These are phyloP conservation scores for Cardiospermum halicacabum DNA, from an alignment of 345 rosid genomes.

Conservation along the genomic window DNA sequence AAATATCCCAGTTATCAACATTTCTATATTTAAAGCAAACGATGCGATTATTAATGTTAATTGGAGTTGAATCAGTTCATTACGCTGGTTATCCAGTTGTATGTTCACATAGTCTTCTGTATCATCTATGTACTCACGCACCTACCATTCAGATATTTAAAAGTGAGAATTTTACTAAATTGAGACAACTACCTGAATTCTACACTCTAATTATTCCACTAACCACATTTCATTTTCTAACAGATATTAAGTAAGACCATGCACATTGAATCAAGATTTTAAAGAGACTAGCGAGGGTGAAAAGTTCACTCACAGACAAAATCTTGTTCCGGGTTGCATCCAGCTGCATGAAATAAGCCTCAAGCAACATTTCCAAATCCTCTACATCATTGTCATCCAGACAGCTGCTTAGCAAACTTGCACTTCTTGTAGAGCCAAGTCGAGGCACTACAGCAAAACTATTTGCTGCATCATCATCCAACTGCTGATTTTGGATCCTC, in stretches of 20 bases:
- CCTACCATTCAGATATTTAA: slow-evolving; percentile 32
- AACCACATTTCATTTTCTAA: neutral
- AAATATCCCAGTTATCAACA: neutral
- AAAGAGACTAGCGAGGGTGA: neutral
- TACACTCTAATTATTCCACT: neutral
- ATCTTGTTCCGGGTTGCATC: slow-evolving; percentile 94
- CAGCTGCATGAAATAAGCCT: slow-evolving; percentile 92
- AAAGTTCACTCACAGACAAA: slow-evolving; percentile 59
- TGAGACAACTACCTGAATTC: too few relatives aligned
- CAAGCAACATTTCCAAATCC: slow-evolving; percentile 89
- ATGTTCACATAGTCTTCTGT: neutral
- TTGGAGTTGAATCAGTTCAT: slow-evolving; percentile 48
- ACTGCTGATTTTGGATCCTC: slow-evolving; percentile 72
- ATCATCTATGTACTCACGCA: slow-evolving; percentile 64
- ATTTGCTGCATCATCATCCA: slow-evolving; percentile 47
- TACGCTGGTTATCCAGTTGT: slow-evolving; percentile 27
- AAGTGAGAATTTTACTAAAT: neutral
- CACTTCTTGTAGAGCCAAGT: slow-evolving; percentile 53
- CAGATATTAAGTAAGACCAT: neutral
- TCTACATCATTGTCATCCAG: slow-evolving; percentile 65
- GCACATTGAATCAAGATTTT: neutral
- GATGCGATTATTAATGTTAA: neutral
- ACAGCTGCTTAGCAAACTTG: slow-evolving; percentile 48
- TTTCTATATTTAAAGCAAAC: slow-evolving; percentile 13
- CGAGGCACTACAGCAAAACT: slow-evolving; percentile 32